Evolutionary conservation across 108 stramenopile species (phyloP).

Genomic region (Skeletonema costatum): DNA sequence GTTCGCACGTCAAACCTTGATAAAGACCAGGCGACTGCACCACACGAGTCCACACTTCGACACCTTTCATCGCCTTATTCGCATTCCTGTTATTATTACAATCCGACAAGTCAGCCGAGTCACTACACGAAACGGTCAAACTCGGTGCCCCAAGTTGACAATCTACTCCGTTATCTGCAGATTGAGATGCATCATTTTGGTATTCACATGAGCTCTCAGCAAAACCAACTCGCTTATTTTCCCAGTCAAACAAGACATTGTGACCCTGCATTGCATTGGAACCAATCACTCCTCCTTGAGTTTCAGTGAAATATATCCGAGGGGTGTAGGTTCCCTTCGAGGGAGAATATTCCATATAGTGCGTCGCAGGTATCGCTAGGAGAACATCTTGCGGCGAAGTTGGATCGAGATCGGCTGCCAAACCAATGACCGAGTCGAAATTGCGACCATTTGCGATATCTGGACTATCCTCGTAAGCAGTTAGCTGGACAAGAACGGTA

Average conservation of each 20-base stretch:
- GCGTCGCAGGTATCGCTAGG: slow-evolving; percentile 30
- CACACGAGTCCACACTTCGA: slow-evolving; percentile 66
- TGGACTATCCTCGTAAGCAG: slow-evolving; percentile 47
- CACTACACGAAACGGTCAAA: slow-evolving; percentile 36
- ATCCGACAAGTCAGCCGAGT: slow-evolving; percentile 33
- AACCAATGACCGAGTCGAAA: slow-evolving; percentile 22
- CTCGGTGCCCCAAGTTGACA: slow-evolving; percentile 38
- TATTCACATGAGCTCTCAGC: slow-evolving; percentile 60
- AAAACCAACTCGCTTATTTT: slow-evolving; percentile 79
- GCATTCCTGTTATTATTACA: slow-evolving; percentile 14
- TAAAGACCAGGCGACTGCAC: slow-evolving; percentile 60
- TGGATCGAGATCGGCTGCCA: slow-evolving; percentile 30
- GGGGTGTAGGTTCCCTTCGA: slow-evolving; percentile 62
- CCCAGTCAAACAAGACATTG: slow-evolving; percentile 89
- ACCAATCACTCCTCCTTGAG: slow-evolving; percentile 90
- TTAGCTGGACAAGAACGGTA: slow-evolving; percentile 54
- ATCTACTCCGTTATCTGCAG: slow-evolving; percentile 23
- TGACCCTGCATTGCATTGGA: slow-evolving; percentile 93
- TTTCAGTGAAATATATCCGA: slow-evolving; percentile 89
- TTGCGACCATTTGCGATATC: slow-evolving; percentile 12
- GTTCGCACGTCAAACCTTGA: slow-evolving; percentile 48
- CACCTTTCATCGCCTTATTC: slow-evolving; percentile 60
- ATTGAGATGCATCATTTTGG: slow-evolving; percentile 10
- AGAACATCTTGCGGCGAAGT: slow-evolving; percentile 70
- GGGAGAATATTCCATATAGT: slow-evolving; percentile 35